phyloP scores from a whole-genome alignment of 2,329 filamentous ascomycete genomes.

The Talaromyces piceae region DNA sequence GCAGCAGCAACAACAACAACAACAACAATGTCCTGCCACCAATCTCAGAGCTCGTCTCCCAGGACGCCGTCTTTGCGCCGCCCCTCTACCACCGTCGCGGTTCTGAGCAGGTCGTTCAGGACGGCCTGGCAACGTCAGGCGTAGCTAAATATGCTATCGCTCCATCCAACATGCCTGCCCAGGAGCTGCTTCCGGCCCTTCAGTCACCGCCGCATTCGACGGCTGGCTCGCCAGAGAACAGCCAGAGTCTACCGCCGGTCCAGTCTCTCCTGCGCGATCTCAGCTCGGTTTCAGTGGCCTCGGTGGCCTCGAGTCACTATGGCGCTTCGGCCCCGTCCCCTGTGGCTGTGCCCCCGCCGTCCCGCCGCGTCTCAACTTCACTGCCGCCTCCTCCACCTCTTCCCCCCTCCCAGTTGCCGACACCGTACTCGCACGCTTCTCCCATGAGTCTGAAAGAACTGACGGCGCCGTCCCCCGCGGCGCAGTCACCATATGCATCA shows the following conservation, averaged over 20 bases:
- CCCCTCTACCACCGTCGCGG: background rate
- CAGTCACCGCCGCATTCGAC: constrained; percentile 30
- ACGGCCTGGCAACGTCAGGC: constrained; percentile 21
- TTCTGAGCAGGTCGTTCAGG: constrained; percentile 10
- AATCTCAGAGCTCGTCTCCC: constrained; percentile 1
- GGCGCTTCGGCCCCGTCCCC: constrained; percentile 17
- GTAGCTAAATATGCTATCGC: constrained; percentile 27
- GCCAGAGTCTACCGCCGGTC: constrained; percentile 35
- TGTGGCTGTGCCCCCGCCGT: constrained; percentile 17
- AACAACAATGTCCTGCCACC: constrained; percentile 6
- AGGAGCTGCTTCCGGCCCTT: constrained; percentile 32
- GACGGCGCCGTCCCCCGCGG: constrained; percentile 29
- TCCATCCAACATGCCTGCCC: constrained; percentile 21
- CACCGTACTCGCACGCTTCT: constrained; percentile 31
- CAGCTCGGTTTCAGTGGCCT: background rate
- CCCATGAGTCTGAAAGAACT: constrained; percentile 32
- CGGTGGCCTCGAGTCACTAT: background rate
- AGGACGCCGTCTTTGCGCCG: background rate
- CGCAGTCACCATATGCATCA: constrained; percentile 26
- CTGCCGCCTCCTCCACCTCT: constrained; percentile 2
- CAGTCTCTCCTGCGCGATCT: constrained; percentile 29
- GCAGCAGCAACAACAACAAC: background rate
- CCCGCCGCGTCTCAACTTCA: constrained; percentile 16
- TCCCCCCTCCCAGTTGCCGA: constrained; percentile 19
- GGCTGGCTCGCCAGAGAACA: constrained; percentile 26